phyloP scores from a whole-genome alignment of 164 flowering plant genomes.

The Umbellularia californica region DNA sequence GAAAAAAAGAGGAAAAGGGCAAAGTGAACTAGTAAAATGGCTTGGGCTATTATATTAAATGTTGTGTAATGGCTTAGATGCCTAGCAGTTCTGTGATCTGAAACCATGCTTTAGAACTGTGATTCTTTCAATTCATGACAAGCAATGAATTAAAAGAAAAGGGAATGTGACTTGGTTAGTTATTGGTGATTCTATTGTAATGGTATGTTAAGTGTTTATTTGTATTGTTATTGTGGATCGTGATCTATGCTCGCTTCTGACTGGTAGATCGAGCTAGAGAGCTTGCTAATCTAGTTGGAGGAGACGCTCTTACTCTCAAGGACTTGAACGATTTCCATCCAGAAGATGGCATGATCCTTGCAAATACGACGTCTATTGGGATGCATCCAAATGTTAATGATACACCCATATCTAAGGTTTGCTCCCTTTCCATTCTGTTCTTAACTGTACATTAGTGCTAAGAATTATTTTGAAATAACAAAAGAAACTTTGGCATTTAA shows the following conservation, averaged over 20 bases:
- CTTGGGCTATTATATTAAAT: too few relatives aligned
- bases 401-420: conserved; percentile 88
- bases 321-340: conserved; percentile 63
- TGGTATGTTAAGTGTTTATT: background rate
- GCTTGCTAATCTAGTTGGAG: conserved; percentile 77
- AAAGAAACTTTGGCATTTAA: too few relatives aligned
- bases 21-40: too few relatives aligned
- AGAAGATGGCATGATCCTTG: conserved; percentile 86
- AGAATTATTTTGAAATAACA: background rate
- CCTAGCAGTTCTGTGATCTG: too few relatives aligned
- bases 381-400: conserved; percentile 89
- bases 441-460: background rate
- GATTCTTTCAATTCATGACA: too few relatives aligned
- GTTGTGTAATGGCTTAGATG: too few relatives aligned
- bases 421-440: conserved; percentile 7
- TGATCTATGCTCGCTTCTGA: conserved; percentile 1
- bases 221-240: background rate
- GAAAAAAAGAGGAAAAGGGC: too few relatives aligned
- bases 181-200: background rate
- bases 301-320: conserved; percentile 63
- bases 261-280: conserved; percentile 71
- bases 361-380: conserved; percentile 93
- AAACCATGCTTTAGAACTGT: too few relatives aligned
- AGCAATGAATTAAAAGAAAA: too few relatives aligned
- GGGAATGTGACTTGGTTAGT: too few relatives aligned